phyloP scores from a whole-genome alignment of 768 basidiomycete genomes.

The Goffeauzyma gilvescens region DNA sequence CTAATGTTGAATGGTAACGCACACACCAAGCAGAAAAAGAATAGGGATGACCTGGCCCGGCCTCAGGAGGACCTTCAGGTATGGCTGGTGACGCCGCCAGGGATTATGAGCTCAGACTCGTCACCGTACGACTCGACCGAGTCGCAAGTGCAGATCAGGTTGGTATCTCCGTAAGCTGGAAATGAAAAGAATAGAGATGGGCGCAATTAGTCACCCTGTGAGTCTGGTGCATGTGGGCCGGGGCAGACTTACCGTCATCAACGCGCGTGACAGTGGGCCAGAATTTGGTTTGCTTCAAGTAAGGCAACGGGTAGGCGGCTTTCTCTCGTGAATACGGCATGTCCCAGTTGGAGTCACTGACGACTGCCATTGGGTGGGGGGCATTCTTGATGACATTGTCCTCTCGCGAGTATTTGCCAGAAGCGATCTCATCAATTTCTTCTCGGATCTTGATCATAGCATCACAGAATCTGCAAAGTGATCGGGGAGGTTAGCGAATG shows the following conservation, averaged over 20 bases:
- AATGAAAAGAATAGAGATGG: background rate
- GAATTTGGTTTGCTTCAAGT: constrained; percentile 74
- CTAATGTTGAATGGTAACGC: too few relatives aligned
- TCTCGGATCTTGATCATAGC: constrained; percentile 92
- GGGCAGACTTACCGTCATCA: constrained; percentile 56
- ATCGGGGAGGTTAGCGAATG: background rate
- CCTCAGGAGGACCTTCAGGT: too few relatives aligned
- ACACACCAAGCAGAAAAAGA: too few relatives aligned
- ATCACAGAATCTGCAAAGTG: constrained; percentile 63
- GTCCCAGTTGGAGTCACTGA: constrained; percentile 70
- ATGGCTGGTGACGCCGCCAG: constrained; percentile 10
- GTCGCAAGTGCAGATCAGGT: constrained; percentile 42
- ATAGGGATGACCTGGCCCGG: too few relatives aligned
- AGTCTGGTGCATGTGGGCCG: background rate
- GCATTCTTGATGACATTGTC: constrained; percentile 88
- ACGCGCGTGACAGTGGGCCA: constrained; percentile 87
- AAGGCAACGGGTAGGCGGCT: constrained; percentile 76
- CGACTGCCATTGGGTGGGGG: constrained; percentile 65
- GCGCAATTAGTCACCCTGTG: constrained; percentile 1
- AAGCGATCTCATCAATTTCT: constrained; percentile 71
- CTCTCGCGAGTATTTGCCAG: constrained; percentile 70
- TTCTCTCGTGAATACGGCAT: constrained; percentile 78
- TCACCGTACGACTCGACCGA: constrained; percentile 31
- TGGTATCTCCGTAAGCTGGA: constrained; percentile 75
- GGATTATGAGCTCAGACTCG: constrained; percentile 6